Evolutionary conservation across 768 basidiomycete genomes (phyloP).

Genomic region (Rhodosporidiobolus odoratus): DNA sequence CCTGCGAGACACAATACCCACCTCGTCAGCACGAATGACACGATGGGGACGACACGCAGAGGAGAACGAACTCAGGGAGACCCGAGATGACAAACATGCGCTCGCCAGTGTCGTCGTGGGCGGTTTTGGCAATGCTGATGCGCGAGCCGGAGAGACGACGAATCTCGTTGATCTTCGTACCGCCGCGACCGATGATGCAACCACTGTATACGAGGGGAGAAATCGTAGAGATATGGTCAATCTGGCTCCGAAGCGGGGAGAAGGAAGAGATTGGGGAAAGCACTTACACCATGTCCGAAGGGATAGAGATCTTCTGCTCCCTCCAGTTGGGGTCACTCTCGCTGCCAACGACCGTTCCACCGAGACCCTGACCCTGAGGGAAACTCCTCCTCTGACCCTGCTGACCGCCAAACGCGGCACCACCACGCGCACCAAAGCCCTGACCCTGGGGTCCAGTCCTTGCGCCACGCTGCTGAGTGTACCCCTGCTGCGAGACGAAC

Average conservation of each 20-base stretch:
- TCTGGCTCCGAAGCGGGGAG: not conserved
- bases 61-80: slow-evolving; percentile 54
- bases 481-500: slow-evolving; percentile 8
- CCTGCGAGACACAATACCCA: not conserved
- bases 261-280: slow-evolving; percentile 40
- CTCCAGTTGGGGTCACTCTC: slow-evolving; percentile 65
- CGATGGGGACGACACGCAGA: not conserved
- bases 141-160: slow-evolving; percentile 94
- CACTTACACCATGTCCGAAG: slow-evolving; percentile 90
- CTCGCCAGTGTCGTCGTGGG: slow-evolving; percentile 99
- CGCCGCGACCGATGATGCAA: slow-evolving; percentile 90
- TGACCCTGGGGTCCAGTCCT: not conserved
- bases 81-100: slow-evolving; percentile 98
- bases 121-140: slow-evolving; percentile 96
- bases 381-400: not conserved
- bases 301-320: slow-evolving; percentile 98
- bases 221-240: not conserved
- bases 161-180: slow-evolving; percentile 98
- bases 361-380: slow-evolving; percentile 19
- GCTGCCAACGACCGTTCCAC: slow-evolving; percentile 31
- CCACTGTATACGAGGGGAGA: slow-evolving; percentile 41
- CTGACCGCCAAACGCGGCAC: not conserved
- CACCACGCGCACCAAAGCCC: not conserved
- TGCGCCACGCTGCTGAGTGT: slow-evolving; percentile 42
- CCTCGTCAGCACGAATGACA: not conserved